These are phyloP conservation scores for Cymbopogon flexuosus DNA, from an alignment of 202 grass and related monocot species.

Conservation along the genomic window DNA sequence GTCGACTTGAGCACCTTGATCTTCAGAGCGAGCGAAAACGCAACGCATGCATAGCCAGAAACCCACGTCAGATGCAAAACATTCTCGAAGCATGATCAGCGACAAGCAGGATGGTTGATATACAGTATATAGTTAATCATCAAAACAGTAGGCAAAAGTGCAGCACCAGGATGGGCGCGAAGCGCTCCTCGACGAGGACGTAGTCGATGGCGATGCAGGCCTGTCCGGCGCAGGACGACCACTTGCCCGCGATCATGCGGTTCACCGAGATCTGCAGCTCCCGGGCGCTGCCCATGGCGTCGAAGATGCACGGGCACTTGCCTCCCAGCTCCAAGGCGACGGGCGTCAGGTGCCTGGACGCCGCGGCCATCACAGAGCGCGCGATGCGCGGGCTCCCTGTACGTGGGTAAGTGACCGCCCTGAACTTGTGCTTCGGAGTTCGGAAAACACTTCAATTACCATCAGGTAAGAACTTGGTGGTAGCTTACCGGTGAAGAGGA, in stretches of 20 bases:
- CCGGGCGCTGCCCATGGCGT: conserved; percentile 46
- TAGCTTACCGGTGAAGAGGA: conserved; percentile 78
- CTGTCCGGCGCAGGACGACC: conserved; percentile 74
- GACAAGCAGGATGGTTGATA: not conserved
- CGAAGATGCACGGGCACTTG: conserved; percentile 92
- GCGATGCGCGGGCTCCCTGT: conserved; percentile 65
- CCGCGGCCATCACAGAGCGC: conserved; percentile 69
- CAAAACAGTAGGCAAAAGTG: not conserved
- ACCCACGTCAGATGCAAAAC: not conserved
- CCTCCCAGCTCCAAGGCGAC: conserved; percentile 86
- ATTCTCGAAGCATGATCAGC: not conserved
- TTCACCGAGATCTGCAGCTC: conserved; percentile 50
- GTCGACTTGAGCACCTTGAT: conserved; percentile 64
- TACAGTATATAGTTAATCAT: not conserved
- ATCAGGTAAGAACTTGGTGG: too few relatives aligned
- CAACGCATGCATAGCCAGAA: not conserved
- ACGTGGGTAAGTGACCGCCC: not conserved
- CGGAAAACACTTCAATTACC: too few relatives aligned
- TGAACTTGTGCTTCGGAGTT: not conserved
- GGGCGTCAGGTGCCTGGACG: conserved; percentile 79
- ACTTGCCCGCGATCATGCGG: conserved; percentile 69
- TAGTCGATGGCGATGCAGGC: conserved; percentile 86
- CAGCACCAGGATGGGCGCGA: conserved; percentile 65
- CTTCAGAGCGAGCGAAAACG: conserved; percentile 22
- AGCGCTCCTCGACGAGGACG: conserved; percentile 76